These are phyloP conservation scores for Cercophora samala DNA, from an alignment of 495 filamentous ascomycete species.

Conservation along the genomic window DNA sequence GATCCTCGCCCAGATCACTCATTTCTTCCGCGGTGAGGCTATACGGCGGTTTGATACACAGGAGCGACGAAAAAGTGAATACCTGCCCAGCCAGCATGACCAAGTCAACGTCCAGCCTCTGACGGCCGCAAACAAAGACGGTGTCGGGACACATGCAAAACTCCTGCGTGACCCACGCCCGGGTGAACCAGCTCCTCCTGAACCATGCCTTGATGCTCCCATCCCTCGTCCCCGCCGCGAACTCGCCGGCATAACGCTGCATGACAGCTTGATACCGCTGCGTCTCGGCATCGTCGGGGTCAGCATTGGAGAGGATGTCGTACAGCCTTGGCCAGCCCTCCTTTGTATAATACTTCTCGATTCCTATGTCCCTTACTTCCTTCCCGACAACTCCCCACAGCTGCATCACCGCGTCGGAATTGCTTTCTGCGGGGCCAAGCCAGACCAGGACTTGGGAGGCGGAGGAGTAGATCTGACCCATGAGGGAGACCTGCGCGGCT, in stretches of 20 bases:
- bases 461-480: slow-evolving; percentile 28
- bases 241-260: background rate
- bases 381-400: background rate
- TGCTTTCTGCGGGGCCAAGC: slow-evolving; percentile 25
- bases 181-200: slow-evolving; percentile 29
- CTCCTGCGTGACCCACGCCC: slow-evolving; percentile 36
- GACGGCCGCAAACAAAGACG: slow-evolving; percentile 24
- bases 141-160: slow-evolving; percentile 28
- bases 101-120: slow-evolving; percentile 7
- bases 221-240: slow-evolving; percentile 12
- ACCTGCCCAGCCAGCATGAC: slow-evolving; percentile 4
- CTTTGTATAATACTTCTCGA: background rate
- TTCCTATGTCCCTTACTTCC: background rate
- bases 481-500: slow-evolving; percentile 27
- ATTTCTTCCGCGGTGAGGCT: background rate
- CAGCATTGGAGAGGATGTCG: background rate
- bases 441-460: slow-evolving; percentile 27
- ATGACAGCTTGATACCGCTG: background rate
- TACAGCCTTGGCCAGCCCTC: background rate
- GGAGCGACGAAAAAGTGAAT: background rate
- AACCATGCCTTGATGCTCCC: slow-evolving; percentile 16
- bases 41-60: background rate
- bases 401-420: slow-evolving; percentile 13
- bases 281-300: background rate
- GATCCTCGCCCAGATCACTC: background rate